Evolutionary conservation across 202 grass and related monocot species (phyloP), one percentile per base, ranked within the genome.

Genomic region (Cymbopogon flexuosus): DNA sequence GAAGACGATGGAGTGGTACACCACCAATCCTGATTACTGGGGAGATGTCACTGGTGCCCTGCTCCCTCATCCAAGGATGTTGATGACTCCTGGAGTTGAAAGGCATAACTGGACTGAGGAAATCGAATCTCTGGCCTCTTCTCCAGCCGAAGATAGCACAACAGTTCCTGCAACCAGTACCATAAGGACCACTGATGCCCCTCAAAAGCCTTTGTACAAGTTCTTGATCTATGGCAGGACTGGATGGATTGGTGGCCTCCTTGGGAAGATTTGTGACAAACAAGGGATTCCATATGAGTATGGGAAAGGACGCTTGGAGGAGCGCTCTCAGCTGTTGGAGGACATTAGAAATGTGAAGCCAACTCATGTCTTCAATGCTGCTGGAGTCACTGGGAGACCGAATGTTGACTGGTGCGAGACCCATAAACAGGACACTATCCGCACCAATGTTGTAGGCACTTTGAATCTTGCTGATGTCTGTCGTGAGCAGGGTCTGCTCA

Each of bases 321-420:
- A 93, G 73, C 83, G 83, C 6, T 81, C 80, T 69, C 87, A 87
- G 56, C 86, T 93, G 18, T 56, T 81, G 65, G 58, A 84, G 68
- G 88, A 93, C 56, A 87, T 93, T 75, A 87, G 85, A 86, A 87
- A 62, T 83, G 88, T 93, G 56, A 93, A 91, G 61, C 91, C 91
- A 78, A 87, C 91, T 64, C 91, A 93, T 93, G 91, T 93, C 46
- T 93, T 93, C 84, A 93, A 93, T 88, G 91, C 91, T 75, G 91
- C 91, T 2, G 91, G 91, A 81, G 86, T 93, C 75, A 93, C 88
- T 40, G 91, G 91, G 62, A 87, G 89, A 76, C 89, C 89, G 42
- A 91, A 91, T 83, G 85, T 88, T 73, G 89, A 91, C 74, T 91
- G 89, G 91, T 93, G 91, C 9, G 91, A 93, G 83, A 88, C 80